phyloP scores from a whole-genome alignment of 192 early-diverging fungal species.

The Thamnidium elegans region DNA sequence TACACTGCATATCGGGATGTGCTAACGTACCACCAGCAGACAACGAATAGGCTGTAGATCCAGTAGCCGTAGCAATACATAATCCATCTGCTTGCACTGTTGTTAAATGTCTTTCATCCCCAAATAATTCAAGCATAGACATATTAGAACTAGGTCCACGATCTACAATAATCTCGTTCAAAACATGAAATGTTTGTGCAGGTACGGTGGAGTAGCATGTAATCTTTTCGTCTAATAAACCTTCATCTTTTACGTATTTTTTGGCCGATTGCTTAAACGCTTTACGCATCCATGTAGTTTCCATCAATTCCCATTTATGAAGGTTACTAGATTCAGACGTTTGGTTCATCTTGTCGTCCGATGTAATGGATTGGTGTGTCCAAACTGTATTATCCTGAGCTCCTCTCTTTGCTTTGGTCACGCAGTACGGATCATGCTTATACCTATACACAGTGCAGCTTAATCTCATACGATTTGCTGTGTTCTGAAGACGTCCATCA shows the following conservation, averaged over 20 bases:
- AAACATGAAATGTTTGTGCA: constrained; percentile 75
- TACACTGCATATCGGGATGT: constrained; percentile 88
- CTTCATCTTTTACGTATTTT: constrained; percentile 7
- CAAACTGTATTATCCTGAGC: not conserved
- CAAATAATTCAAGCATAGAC: constrained; percentile 81
- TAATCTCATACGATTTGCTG: constrained; percentile 88
- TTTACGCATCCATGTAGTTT: constrained; percentile 30
- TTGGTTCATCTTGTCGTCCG: not conserved
- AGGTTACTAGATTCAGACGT: not conserved
- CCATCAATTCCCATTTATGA: constrained; percentile 41
- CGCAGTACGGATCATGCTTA: constrained; percentile 27
- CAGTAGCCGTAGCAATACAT: constrained; percentile 90
- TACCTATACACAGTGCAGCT: constrained; percentile 82
- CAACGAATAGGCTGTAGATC: constrained; percentile 82
- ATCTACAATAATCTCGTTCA: constrained; percentile 94
- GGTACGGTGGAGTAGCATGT: constrained; percentile 55
- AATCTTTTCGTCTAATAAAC: constrained; percentile 36
- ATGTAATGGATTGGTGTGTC: not conserved
- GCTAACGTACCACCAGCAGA: constrained; percentile 90
- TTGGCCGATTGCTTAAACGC: constrained; percentile 14
- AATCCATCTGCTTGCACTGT: constrained; percentile 96
- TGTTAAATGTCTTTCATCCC: constrained; percentile 79
- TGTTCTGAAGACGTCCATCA: constrained; percentile 58
- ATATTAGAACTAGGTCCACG: constrained; percentile 90
- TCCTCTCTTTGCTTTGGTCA: not conserved